Conservation (phyloP, 2,329 filamentous ascomycete genomes). For the Elsinoe ampelina region DNA sequence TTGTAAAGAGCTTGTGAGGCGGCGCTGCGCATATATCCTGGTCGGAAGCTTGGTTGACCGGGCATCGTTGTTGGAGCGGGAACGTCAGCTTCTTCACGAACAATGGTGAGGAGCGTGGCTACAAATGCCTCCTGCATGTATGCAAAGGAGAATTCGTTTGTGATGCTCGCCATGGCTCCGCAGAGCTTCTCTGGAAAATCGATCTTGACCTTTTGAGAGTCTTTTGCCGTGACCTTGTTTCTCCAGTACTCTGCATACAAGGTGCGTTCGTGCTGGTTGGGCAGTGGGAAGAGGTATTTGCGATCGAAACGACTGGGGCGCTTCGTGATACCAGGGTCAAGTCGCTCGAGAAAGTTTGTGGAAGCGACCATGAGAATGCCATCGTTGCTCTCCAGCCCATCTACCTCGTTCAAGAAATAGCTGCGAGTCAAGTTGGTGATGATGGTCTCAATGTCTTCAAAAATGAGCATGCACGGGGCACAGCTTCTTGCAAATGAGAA, state of each 20-base stretch:
- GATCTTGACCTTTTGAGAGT: slow-evolving; percentile 44
- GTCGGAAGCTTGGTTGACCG: not conserved
- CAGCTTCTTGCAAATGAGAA: slow-evolving; percentile 52
- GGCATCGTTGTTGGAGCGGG: not conserved
- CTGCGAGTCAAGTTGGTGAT: slow-evolving; percentile 51
- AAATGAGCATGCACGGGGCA: slow-evolving; percentile 60
- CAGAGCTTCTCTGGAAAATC: slow-evolving; percentile 53
- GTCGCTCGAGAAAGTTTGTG: slow-evolving; percentile 46
- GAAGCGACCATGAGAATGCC: slow-evolving; percentile 53
- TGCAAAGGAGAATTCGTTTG: slow-evolving; percentile 57
- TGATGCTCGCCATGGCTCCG: slow-evolving; percentile 51
- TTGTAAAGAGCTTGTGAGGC: slow-evolving; percentile 10
- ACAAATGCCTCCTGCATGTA: slow-evolving; percentile 64
- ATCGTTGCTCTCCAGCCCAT: slow-evolving; percentile 59
- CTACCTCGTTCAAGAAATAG: slow-evolving; percentile 66
- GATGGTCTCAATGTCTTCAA: slow-evolving; percentile 62
- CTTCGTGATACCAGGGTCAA: slow-evolving; percentile 56
- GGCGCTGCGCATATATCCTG: not conserved
- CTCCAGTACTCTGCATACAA: slow-evolving; percentile 58
- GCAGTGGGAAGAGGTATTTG: slow-evolving; percentile 53
- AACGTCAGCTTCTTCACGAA: slow-evolving; percentile 27
- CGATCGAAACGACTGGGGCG: slow-evolving; percentile 58
- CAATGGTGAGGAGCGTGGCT: slow-evolving; percentile 52
- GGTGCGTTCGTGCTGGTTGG: slow-evolving; percentile 40
- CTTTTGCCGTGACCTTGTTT: slow-evolving; percentile 36